These are phyloP conservation scores for Pseudonitzschia delicatissima DNA, from an alignment of 108 stramenopile species.

Conservation along the genomic window DNA sequence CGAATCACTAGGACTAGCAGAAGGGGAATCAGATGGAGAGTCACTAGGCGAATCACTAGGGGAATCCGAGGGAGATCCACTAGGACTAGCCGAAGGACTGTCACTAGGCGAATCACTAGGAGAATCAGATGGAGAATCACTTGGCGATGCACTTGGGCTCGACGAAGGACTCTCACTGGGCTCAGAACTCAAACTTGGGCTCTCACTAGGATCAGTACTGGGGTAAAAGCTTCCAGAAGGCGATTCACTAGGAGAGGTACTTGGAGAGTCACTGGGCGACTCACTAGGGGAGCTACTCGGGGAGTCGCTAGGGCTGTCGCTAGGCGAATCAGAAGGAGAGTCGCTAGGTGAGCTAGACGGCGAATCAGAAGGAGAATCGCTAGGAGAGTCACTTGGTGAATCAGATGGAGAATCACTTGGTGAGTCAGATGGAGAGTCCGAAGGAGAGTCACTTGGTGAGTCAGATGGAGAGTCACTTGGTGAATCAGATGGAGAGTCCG, in stretches of 20 bases:
- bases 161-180: background rate
- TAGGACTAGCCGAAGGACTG: conserved; percentile 15
- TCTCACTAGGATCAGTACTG: conserved; percentile 4
- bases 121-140: background rate
- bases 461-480: too few relatives aligned
- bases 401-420: background rate
- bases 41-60: background rate
- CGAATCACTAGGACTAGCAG: background rate
- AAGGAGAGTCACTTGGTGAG: too few relatives aligned
- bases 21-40: background rate
- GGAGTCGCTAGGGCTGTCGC: background rate
- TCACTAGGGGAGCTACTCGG: background rate
- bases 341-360: background rate
- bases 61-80: conserved; percentile 5
- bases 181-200: background rate
- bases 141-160: background rate
- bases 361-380: background rate
- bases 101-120: conserved; percentile 21
- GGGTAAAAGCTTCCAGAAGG: conserved; percentile 12
- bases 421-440: too few relatives aligned
- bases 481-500: too few relatives aligned
- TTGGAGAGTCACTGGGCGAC: background rate
- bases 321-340: background rate
- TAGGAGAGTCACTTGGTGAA: background rate
- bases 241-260: conserved; percentile 31